Conservation (phyloP, 177 flowering plant species). For the Vitis hybrid region DNA sequence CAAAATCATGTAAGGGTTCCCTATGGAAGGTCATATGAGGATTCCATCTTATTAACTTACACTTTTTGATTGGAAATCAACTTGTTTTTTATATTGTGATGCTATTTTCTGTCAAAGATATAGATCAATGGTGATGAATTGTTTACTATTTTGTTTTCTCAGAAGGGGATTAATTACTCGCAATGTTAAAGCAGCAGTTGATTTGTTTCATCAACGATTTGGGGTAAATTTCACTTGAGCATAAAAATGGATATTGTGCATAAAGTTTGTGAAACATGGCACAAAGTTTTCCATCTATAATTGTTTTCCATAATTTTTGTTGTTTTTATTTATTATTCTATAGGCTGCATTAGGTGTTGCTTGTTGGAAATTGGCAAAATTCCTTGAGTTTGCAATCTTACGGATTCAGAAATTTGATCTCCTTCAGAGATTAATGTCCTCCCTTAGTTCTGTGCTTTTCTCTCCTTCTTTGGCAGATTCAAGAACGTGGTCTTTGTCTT, state of each 20-base stretch:
- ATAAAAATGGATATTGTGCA: neutral
- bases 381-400: too few relatives aligned
- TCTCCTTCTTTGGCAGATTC: too few relatives aligned
- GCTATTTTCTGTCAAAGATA: neutral
- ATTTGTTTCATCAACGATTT: slow-evolving; percentile 75
- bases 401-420: too few relatives aligned
- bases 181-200: slow-evolving; percentile 82
- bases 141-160: slow-evolving; percentile 18
- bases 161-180: slow-evolving; percentile 96
- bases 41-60: neutral
- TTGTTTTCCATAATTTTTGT: neutral
- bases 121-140: neutral
- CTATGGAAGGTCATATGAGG: neutral
- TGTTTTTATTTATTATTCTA: neutral
- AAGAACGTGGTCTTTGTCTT: too few relatives aligned
- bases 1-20: neutral
- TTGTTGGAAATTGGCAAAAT: neutral
- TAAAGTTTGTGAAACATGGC: neutral
- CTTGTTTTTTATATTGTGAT: neutral
- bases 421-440: too few relatives aligned
- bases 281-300: neutral
- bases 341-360: neutral
- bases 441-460: too few relatives aligned
- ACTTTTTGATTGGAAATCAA: neutral
- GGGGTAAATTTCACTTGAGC: slow-evolving; percentile 50